A percentile compares a stretch with the other conserved stretches of the same genome.
phyloP scores from a whole-genome alignment of 1,139 yeast species.

The Hansenula anomala region DNA sequence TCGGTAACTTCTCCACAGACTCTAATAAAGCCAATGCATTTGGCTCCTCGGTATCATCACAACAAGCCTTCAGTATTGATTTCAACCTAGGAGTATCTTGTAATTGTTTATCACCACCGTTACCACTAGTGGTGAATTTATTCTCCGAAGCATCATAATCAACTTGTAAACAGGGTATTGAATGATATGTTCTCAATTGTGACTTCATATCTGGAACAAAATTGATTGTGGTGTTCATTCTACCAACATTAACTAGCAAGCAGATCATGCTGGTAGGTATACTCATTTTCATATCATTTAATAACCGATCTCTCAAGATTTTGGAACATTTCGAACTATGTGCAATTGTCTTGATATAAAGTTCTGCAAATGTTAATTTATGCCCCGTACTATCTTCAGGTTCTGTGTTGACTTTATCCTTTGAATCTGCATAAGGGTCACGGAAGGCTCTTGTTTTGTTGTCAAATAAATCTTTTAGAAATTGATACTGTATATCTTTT shows the following conservation, averaged over 20 bases:
- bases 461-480: slow-evolving; percentile 59
- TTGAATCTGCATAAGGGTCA: slow-evolving; percentile 36
- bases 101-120: slow-evolving; percentile 52
- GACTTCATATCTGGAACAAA: slow-evolving; percentile 97
- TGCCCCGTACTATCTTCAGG: slow-evolving; percentile 13
- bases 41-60: slow-evolving; percentile 53
- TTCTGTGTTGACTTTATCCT: slow-evolving; percentile 20
- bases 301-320: slow-evolving; percentile 71
- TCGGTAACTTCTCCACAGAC: slow-evolving; percentile 35
- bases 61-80: slow-evolving; percentile 77
- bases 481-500: slow-evolving; percentile 81
- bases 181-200: slow-evolving; percentile 85
- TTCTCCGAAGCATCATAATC: slow-evolving; percentile 24
- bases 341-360: slow-evolving; percentile 78
- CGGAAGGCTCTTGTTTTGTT: slow-evolving; percentile 66
- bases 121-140: slow-evolving; percentile 9
- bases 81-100: slow-evolving; percentile 95
- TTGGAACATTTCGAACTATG: slow-evolving; percentile 82
- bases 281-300: slow-evolving; percentile 58
- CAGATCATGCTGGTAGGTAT: slow-evolving; percentile 79
- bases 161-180: slow-evolving; percentile 85
- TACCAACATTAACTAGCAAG: slow-evolving; percentile 82
- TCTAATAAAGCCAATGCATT: slow-evolving; percentile 46
- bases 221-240: slow-evolving; percentile 93
- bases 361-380: slow-evolving; percentile 74